Conservation (phyloP, 345 rosid genomes). For the Salix exigua region DNA sequence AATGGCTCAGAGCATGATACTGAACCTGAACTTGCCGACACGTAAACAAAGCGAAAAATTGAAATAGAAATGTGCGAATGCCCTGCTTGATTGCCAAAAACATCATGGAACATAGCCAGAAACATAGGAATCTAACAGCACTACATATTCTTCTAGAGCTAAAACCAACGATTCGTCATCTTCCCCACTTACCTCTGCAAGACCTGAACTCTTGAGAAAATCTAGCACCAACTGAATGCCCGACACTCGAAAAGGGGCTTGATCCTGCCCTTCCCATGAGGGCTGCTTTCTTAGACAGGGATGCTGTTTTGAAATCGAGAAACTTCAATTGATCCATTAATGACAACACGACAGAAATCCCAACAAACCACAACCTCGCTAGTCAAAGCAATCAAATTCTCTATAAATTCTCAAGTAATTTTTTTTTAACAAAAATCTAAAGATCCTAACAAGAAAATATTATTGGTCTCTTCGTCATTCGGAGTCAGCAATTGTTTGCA, state of each 20-base stretch:
- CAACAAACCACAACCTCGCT: slow-evolving; percentile 6
- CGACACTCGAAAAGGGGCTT: slow-evolving; percentile 21
- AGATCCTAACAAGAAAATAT: slow-evolving; percentile 29
- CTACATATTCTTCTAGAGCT: not conserved
- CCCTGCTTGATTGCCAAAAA: slow-evolving; percentile 3
- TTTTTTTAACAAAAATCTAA: not conserved
- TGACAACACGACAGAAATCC: slow-evolving; percentile 4
- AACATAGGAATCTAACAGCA: not conserved
- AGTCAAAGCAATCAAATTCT: not conserved
- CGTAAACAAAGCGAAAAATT: not conserved
- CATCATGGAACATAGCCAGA: not conserved
- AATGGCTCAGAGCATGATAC: not conserved
- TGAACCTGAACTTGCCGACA: not conserved
- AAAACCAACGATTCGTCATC: not conserved
- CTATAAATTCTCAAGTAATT: no score
- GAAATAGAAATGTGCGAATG: not conserved
- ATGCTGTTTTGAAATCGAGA: slow-evolving; percentile 26
- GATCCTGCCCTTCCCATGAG: slow-evolving; percentile 25
- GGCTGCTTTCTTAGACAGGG: slow-evolving; percentile 32
- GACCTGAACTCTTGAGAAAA: slow-evolving; percentile 32
- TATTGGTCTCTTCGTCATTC: slow-evolving; percentile 17
- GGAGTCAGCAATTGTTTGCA: slow-evolving; percentile 4
- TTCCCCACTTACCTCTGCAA: slow-evolving; percentile 29
- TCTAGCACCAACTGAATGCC: slow-evolving; percentile 23
- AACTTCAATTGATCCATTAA: slow-evolving; percentile 42